phyloP scores from a whole-genome alignment of 1,284 basidiomycete genomes.

The Cutaneotrichosporon daszewskae region DNA sequence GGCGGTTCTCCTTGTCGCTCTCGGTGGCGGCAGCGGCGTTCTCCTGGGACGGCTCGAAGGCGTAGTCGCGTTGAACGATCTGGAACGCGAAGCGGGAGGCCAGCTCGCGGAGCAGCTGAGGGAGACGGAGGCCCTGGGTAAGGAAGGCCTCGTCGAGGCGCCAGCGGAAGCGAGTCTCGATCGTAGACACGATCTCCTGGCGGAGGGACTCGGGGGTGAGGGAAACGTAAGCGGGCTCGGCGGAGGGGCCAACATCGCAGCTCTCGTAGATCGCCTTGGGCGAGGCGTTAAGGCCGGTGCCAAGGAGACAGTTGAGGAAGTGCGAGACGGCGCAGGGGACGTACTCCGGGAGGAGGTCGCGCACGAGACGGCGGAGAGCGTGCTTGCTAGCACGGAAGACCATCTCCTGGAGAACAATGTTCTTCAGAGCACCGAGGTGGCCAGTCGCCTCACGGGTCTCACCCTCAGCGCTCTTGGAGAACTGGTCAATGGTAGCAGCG shows the following conservation, averaged over 20 bases:
- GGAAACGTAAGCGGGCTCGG: slow-evolving; percentile 47
- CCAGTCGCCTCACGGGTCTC: slow-evolving; percentile 27
- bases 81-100: slow-evolving; percentile 54
- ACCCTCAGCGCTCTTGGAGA: slow-evolving; percentile 38
- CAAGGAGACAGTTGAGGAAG: slow-evolving; percentile 58
- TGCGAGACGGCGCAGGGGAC: slow-evolving; percentile 50
- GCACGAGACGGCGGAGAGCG: slow-evolving; percentile 49
- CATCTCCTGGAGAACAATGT: slow-evolving; percentile 54
- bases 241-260: slow-evolving; percentile 29
- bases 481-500: slow-evolving; percentile 47
- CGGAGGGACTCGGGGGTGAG: slow-evolving; percentile 51
- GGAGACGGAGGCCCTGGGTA: slow-evolving; percentile 41
- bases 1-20: slow-evolving; percentile 28
- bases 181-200: slow-evolving; percentile 45
- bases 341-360: slow-evolving; percentile 44
- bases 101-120: slow-evolving; percentile 53
- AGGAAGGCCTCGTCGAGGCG: slow-evolving; percentile 47
- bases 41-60: slow-evolving; percentile 36
- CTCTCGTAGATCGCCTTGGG: slow-evolving; percentile 47
- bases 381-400: slow-evolving; percentile 55
- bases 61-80: slow-evolving; percentile 52
- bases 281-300: slow-evolving; percentile 45
- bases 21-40: slow-evolving; percentile 20
- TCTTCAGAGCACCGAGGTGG: slow-evolving; percentile 41
- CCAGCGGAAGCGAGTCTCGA: slow-evolving; percentile 52